Evolutionary conservation across 2,329 filamentous ascomycete species (phyloP).

Genomic region (Stagonosporopsis chrysanthemi): DNA sequence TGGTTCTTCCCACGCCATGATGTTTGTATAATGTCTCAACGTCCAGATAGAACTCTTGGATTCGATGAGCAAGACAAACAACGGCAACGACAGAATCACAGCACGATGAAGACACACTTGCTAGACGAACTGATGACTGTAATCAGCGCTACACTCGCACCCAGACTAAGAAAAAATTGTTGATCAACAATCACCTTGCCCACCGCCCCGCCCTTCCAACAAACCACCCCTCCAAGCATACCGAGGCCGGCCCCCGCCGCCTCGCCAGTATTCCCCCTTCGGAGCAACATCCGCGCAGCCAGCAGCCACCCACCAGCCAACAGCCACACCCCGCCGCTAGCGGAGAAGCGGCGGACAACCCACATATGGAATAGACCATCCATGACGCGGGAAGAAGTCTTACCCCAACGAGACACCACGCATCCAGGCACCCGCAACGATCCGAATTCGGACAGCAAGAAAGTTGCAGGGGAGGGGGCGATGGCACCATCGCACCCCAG

Average conservation of each 20-base stretch:
- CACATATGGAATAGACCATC: neutral
- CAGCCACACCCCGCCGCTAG: neutral
- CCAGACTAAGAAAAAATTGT: slow-evolving; percentile 1
- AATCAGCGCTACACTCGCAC: neutral
- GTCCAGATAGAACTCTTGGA: neutral
- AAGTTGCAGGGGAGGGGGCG: neutral
- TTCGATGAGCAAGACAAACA: neutral
- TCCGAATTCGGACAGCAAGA: neutral
- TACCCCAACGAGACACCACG: too few relatives aligned
- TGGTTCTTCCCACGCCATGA: slow-evolving; percentile 43
- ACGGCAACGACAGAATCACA: neutral
- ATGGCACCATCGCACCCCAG: slow-evolving; percentile 12
- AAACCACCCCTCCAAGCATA: neutral
- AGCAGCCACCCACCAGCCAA: neutral
- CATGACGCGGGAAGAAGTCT: neutral
- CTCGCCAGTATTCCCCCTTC: slow-evolving; percentile 1
- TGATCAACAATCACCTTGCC: slow-evolving; percentile 1
- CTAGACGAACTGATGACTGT: too few relatives aligned
- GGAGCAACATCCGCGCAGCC: neutral
- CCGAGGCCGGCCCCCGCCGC: neutral
- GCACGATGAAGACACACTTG: neutral
- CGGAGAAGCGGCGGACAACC: slow-evolving; percentile 7
- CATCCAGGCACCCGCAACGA: neutral
- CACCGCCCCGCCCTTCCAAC: neutral
- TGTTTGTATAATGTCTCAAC: neutral